Conservation (phyloP, 768 basidiomycete genomes). For the Termitomyces eurrhizus region DNA sequence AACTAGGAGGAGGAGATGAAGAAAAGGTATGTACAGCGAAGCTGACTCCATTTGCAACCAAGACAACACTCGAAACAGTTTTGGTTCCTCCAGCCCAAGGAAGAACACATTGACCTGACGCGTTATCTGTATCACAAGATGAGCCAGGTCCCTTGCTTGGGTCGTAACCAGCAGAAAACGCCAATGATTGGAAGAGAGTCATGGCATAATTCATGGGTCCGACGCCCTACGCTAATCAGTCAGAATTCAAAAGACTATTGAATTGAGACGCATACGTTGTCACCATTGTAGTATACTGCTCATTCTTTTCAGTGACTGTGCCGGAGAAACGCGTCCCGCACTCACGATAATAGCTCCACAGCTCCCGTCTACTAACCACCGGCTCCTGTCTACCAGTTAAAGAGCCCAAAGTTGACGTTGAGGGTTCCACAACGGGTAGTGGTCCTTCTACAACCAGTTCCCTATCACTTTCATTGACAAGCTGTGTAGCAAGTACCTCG, state of each 20-base stretch:
- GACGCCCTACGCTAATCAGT: slow-evolving; percentile 46
- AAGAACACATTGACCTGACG: slow-evolving; percentile 74
- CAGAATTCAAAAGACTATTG: background rate
- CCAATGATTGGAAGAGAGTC: slow-evolving; percentile 72
- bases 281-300: slow-evolving; percentile 77
- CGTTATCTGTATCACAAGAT: slow-evolving; percentile 49
- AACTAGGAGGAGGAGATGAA: background rate
- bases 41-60: slow-evolving; percentile 71
- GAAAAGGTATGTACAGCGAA: slow-evolving; percentile 50
- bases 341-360: slow-evolving; percentile 80
- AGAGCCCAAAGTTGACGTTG: background rate
- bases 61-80: slow-evolving; percentile 69
- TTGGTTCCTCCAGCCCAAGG: slow-evolving; percentile 76
- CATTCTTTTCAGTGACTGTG: slow-evolving; percentile 1
- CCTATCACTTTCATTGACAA: background rate
- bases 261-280: slow-evolving; percentile 48
- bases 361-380: slow-evolving; percentile 63
- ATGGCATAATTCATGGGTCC: slow-evolving; percentile 66
- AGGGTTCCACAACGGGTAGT: background rate
- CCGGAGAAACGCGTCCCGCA: slow-evolving; percentile 14
- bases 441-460: background rate
- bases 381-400: slow-evolving; percentile 38
- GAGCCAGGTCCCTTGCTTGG: slow-evolving; percentile 67
- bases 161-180: slow-evolving; percentile 71
- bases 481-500: background rate